These are phyloP conservation scores for Morella rubra DNA, from an alignment of 306 rosid species.

Conservation along the genomic window DNA sequence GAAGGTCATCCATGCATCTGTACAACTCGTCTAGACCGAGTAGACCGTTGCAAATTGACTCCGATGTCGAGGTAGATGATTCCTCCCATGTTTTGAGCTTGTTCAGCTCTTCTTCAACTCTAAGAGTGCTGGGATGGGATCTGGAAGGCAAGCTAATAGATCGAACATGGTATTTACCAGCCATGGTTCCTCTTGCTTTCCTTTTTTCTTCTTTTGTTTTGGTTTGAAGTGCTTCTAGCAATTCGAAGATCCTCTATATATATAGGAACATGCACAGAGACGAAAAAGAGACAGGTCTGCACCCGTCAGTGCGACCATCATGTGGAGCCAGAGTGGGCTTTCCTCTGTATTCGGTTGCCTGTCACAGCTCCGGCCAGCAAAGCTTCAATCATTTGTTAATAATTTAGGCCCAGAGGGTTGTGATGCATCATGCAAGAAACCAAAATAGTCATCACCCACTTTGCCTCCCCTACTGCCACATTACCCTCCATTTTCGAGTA, in stretches of 20 bases:
- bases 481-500: slow-evolving; percentile 17
- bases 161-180: slow-evolving; percentile 39
- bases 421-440: slow-evolving; percentile 30
- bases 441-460: slow-evolving; percentile 30
- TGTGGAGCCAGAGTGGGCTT: slow-evolving; percentile 38
- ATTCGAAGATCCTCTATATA: slow-evolving; percentile 21
- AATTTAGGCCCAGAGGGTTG: slow-evolving; percentile 5
- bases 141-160: slow-evolving; percentile 66
- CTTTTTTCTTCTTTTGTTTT: slow-evolving; percentile 3
- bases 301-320: slow-evolving; percentile 27
- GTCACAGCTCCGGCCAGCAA: slow-evolving; percentile 44
- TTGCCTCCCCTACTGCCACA: slow-evolving; percentile 47
- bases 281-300: neutral
- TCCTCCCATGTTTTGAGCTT: slow-evolving; percentile 45
- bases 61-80: slow-evolving; percentile 36
- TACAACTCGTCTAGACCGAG: slow-evolving; percentile 49
- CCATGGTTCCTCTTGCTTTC: slow-evolving; percentile 38
- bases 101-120: slow-evolving; percentile 50
- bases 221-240: slow-evolving; percentile 15
- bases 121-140: slow-evolving; percentile 54
- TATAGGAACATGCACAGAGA: slow-evolving; percentile 11
- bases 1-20: slow-evolving; percentile 53
- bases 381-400: slow-evolving; percentile 23
- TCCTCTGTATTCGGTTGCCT: slow-evolving; percentile 27
- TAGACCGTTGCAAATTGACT: slow-evolving; percentile 38